Evolutionary conservation across 768 basidiomycete species (phyloP).

Genomic region (Suillus weaverae): DNA sequence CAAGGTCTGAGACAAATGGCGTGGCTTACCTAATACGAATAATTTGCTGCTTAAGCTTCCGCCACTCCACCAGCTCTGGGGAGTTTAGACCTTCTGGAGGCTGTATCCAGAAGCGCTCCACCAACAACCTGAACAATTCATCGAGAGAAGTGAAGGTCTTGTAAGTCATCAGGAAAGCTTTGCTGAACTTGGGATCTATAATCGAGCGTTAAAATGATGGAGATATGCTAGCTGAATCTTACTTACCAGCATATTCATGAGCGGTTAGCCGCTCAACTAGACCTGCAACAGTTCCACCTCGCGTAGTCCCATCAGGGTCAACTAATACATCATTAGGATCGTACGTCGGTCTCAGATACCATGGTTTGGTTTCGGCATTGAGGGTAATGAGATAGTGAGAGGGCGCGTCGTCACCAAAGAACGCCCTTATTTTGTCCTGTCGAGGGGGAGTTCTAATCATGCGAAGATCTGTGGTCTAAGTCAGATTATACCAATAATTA

Average conservation of each 20-base stretch:
- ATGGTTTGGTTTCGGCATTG: conserved; percentile 47
- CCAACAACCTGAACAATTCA: conserved; percentile 54
- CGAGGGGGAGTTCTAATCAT: conserved; percentile 20
- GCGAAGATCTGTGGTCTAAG: conserved; percentile 14
- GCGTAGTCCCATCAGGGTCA: conserved; percentile 60
- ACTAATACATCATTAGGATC: conserved; percentile 57
- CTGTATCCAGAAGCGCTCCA: conserved; percentile 56
- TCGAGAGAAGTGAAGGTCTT: conserved; percentile 61
- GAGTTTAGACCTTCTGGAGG: conserved; percentile 46
- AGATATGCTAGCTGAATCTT: not conserved
- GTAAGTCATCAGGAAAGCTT: conserved; percentile 70
- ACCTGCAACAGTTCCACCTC: conserved; percentile 60
- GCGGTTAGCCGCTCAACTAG: conserved; percentile 66
- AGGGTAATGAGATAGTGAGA: conserved; percentile 40
- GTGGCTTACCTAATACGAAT: conserved; percentile 55
- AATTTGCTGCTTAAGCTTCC: conserved; percentile 54
- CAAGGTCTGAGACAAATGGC: not conserved
- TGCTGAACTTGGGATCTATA: conserved; percentile 54
- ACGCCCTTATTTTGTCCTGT: conserved; percentile 44
- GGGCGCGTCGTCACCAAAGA: conserved; percentile 55
- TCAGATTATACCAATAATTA: not conserved
- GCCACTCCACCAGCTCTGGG: conserved; percentile 54
- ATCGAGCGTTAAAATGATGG: conserved; percentile 7
- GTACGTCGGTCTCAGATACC: conserved; percentile 61
- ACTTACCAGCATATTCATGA: conserved; percentile 59